Evolutionary conservation across 2,329 filamentous ascomycete genomes (phyloP).

Genomic region (Pseudogymnoascus sp.): DNA sequence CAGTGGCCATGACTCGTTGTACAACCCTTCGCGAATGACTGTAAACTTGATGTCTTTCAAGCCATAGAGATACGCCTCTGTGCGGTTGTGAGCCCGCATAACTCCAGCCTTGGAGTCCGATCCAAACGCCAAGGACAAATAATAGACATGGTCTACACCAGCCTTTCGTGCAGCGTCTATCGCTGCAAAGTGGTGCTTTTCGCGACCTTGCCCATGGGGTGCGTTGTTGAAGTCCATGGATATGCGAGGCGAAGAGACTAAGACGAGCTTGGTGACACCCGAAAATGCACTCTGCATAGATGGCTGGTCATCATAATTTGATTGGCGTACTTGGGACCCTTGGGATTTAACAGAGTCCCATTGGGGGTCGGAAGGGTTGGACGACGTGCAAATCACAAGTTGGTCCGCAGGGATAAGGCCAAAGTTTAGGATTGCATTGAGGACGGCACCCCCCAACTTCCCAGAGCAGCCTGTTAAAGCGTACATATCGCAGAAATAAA

Average conservation of each 20-base stretch:
- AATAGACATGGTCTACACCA: slow-evolving; percentile 29
- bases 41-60: slow-evolving; percentile 14
- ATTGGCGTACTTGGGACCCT: slow-evolving; percentile 15
- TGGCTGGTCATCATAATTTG: slow-evolving; percentile 13
- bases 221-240: slow-evolving; percentile 34
- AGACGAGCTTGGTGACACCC: slow-evolving; percentile 26
- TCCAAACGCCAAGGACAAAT: slow-evolving; percentile 25
- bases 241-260: slow-evolving; percentile 25
- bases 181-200: slow-evolving; percentile 16
- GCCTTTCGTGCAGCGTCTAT: slow-evolving; percentile 26
- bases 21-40: slow-evolving; percentile 21
- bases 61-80: slow-evolving; percentile 17
- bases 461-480: slow-evolving; percentile 16
- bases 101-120: slow-evolving; percentile 13
- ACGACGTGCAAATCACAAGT: slow-evolving; percentile 18
- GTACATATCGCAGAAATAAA: not conserved
- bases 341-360: slow-evolving; percentile 25
- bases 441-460: slow-evolving; percentile 17
- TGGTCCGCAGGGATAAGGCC: slow-evolving; percentile 13
- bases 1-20: slow-evolving; percentile 22
- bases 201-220: slow-evolving; percentile 19
- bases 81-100: slow-evolving; percentile 19
- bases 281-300: slow-evolving; percentile 11
- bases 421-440: slow-evolving; percentile 15
- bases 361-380: slow-evolving; percentile 19